Base-by-base conservation (phyloP, 495 filamentous ascomycete species). In the Lophiotrema nucula region DNA sequence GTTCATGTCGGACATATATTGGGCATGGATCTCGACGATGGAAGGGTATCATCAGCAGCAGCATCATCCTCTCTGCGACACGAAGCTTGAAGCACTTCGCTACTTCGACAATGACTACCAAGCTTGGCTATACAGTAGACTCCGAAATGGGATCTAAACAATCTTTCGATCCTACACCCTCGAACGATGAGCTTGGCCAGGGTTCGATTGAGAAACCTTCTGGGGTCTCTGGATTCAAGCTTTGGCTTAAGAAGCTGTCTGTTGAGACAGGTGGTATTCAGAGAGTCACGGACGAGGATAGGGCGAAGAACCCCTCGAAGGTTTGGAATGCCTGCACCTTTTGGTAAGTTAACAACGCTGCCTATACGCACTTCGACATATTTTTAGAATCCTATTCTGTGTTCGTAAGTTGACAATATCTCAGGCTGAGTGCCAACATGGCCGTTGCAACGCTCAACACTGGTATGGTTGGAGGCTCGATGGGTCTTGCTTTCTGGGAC, bases 401-500 rank as follows among this genome's bases (percentile, higher is more conserved):
- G 8, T 35, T 35, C 15, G 15, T n/a, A 35, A 16, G 25, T 43
- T 56, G 27, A 56, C 27, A 35, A n/a, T n/a, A n/a, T 1, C 12
- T 1, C 26, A 62, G 58, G 58, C 18, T 59, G 47, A 64, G 60
- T 41, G 60, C 60, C 22, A 64, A 59, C 42, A 59, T 64, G 60
- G 60, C 60, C 21, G 54, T 64, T 6, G 60, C 60, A 27, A 59
- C 60, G 4, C 27, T 64, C 10, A 64, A 41, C 37, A 59, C 55
- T 0, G 56, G 60, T 13, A 58, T 55, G 48, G 48, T 64, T 4
- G 55, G 60, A 1, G 60, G 54, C 11, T 16, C 16, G 3, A 64
- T 64, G 60, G 60, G 55, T 28, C 56, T 62, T 5, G 47, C 55
- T 6, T 64, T 64, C 42, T 64, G 60, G 60, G 55, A 64, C 35